Evolutionary conservation across 768 basidiomycete species (phyloP).

Genomic region (Boletus reticuloceps): DNA sequence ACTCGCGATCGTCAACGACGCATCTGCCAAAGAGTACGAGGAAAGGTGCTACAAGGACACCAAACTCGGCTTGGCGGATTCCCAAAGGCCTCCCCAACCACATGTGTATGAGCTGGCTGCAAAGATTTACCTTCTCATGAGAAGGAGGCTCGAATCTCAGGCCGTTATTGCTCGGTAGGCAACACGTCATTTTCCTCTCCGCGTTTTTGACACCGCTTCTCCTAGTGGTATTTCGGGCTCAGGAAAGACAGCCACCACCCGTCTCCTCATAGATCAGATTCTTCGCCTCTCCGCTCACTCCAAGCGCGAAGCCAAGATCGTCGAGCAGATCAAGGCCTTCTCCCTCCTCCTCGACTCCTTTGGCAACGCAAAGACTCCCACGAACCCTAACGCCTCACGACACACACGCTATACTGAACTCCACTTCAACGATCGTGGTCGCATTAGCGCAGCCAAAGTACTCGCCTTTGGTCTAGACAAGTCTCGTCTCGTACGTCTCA

Average conservation of each 20-base stretch:
- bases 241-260: constrained; percentile 52
- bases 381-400: constrained; percentile 64
- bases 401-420: constrained; percentile 59
- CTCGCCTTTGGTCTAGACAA: constrained; percentile 65
- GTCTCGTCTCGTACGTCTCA: constrained; percentile 49
- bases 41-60: constrained; percentile 55
- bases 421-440: constrained; percentile 56
- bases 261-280: constrained; percentile 55
- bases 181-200: constrained; percentile 6
- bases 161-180: constrained; percentile 53
- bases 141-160: constrained; percentile 52
- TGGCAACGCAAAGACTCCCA: constrained; percentile 62
- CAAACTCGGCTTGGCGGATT: constrained; percentile 36
- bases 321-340: constrained; percentile 56
- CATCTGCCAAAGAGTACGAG: constrained; percentile 56
- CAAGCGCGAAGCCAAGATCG: constrained; percentile 49
- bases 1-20: constrained; percentile 56
- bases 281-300: constrained; percentile 59
- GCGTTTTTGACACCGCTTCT: constrained; percentile 10
- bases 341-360: constrained; percentile 58
- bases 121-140: constrained; percentile 57
- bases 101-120: constrained; percentile 64
- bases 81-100: constrained; percentile 46
- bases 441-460: constrained; percentile 54
- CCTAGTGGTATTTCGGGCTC: constrained; percentile 62